phyloP scores from a whole-genome alignment of 129 eudicot genomes.

The Flaveria ramosissima region DNA sequence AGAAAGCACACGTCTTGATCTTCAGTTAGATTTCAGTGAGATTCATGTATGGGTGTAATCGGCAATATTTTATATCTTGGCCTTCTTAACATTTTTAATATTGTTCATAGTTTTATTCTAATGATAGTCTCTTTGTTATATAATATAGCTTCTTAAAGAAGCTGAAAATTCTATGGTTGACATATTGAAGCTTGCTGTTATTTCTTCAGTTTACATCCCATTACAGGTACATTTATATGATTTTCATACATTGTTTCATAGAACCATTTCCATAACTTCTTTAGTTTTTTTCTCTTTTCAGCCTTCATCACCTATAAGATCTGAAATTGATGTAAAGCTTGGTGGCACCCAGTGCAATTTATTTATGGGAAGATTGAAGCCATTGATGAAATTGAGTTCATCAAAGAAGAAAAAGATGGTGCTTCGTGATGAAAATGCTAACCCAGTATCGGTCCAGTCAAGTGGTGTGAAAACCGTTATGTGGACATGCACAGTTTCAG shows the following conservation, averaged over 20 bases:
- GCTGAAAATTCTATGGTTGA: constrained; percentile 72
- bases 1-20: constrained; percentile 86
- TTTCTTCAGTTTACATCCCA: constrained; percentile 83
- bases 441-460: constrained; percentile 43
- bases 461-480: constrained; percentile 66
- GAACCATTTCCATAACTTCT: constrained; percentile 30
- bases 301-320: constrained; percentile 80
- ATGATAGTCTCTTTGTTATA: constrained; percentile 30
- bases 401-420: constrained; percentile 62
- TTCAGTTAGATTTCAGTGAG: constrained; percentile 93
- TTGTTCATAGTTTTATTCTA: constrained; percentile 15
- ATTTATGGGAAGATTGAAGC: constrained; percentile 65
- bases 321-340: constrained; percentile 92
- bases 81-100: neutral
- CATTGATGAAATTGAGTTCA: constrained; percentile 68
- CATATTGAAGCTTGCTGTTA: constrained; percentile 76
- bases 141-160: constrained; percentile 78
- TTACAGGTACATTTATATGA: constrained; percentile 61
- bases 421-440: constrained; percentile 48
- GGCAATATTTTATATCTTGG: constrained; percentile 11
- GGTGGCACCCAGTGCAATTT: constrained; percentile 95
- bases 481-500: constrained; percentile 99
- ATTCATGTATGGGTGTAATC: constrained; percentile 67
- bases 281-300: constrained; percentile 57
- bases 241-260: constrained; percentile 12